phyloP scores from a whole-genome alignment of 2,329 filamentous ascomycete species.

The Lasiodiplodia sp. region DNA sequence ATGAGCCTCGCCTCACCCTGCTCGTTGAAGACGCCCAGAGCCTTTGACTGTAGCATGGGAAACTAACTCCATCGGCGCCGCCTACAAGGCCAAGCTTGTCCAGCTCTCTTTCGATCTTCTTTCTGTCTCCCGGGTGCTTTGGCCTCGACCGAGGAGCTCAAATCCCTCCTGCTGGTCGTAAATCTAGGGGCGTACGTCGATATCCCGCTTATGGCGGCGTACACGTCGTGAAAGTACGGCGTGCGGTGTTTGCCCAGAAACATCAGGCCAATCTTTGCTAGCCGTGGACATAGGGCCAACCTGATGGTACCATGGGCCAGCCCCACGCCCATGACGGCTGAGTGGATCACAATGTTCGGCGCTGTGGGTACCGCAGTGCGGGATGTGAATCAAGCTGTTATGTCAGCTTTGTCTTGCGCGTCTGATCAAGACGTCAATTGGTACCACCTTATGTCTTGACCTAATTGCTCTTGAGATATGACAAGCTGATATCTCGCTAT shows the following conservation, averaged over 20 bases:
- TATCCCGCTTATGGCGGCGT: constrained; percentile 37
- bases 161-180: constrained; percentile 36
- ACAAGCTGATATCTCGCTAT: neutral
- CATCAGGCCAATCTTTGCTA: constrained; percentile 33
- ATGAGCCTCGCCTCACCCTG: constrained; percentile 26
- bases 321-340: constrained; percentile 34
- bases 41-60: constrained; percentile 34
- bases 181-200: constrained; percentile 39
- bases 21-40: constrained; percentile 33
- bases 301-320: constrained; percentile 41
- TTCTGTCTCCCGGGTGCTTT: neutral
- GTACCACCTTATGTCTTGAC: neutral
- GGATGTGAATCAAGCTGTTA: neutral
- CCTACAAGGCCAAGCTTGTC: constrained; percentile 38
- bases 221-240: constrained; percentile 41
- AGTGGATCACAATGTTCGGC: constrained; percentile 15
- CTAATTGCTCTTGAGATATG: neutral
- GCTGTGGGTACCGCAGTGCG: neutral
- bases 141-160: constrained; percentile 23
- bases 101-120: constrained; percentile 39
- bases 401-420: neutral
- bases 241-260: constrained; percentile 39
- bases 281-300: constrained; percentile 34
- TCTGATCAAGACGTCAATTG: neutral
- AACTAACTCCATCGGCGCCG: constrained; percentile 37